Evolutionary conservation across 331 rosid species (phyloP).

Genomic region (Dryas integrifolia): DNA sequence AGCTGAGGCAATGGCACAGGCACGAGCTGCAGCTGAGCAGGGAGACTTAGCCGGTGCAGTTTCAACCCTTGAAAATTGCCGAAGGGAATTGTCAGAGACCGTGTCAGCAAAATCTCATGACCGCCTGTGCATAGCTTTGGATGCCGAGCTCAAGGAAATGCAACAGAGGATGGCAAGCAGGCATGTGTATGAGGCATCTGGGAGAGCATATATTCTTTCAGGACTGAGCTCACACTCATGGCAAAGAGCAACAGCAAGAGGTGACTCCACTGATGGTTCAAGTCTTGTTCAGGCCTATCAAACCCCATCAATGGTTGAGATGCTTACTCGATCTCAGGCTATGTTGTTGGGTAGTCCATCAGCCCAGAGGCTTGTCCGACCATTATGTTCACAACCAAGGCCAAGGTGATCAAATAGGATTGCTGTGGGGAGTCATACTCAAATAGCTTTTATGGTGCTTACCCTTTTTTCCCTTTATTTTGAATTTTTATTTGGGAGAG

Average conservation of each 20-base stretch:
- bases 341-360: slow-evolving; percentile 74
- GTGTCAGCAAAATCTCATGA: slow-evolving; percentile 66
- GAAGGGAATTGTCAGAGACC: slow-evolving; percentile 53
- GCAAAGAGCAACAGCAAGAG: slow-evolving; percentile 99
- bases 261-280: slow-evolving; percentile 81
- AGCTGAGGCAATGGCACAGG: slow-evolving; percentile 87
- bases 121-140: slow-evolving; percentile 75
- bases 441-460: slow-evolving; percentile 6
- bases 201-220: slow-evolving; percentile 93
- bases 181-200: slow-evolving; percentile 94
- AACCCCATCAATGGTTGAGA: slow-evolving; percentile 93
- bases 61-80: slow-evolving; percentile 66
- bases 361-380: slow-evolving; percentile 79
- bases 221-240: slow-evolving; percentile 98
- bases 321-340: slow-evolving; percentile 95
- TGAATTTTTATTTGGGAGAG: slow-evolving; percentile 30
- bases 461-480: slow-evolving; percentile 32
- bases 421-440: slow-evolving; percentile 12
- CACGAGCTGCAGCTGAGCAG: slow-evolving; percentile 72
- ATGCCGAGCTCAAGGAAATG: slow-evolving; percentile 97
- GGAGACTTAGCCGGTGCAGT: slow-evolving; percentile 72
- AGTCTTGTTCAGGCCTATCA: slow-evolving; percentile 88
- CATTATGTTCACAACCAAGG: slow-evolving; percentile 69
- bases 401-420: slow-evolving; percentile 61
- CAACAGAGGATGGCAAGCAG: slow-evolving; percentile 94